Conservation (phyloP, 1,139 yeast species). For the Wickerhamomyces sp. region DNA sequence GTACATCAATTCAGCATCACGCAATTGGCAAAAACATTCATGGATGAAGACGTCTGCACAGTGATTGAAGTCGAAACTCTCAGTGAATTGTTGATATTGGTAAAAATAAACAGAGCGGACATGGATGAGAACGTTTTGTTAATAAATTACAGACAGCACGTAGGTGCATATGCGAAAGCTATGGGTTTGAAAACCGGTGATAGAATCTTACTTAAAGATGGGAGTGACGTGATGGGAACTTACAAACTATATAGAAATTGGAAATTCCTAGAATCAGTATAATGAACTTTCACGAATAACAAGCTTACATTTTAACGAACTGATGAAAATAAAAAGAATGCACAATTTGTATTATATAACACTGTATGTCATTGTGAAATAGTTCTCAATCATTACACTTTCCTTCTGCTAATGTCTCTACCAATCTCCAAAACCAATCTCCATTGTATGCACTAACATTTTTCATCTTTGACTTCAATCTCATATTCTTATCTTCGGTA, state of each 20-base stretch:
- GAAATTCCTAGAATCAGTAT: conserved; percentile 9
- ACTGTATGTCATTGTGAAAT: no score
- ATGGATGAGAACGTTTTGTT: conserved; percentile 8
- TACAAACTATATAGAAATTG: conserved; percentile 17
- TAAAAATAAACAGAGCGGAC: conserved; percentile 1
- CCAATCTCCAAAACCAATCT: conserved; percentile 53
- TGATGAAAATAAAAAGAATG: no score
- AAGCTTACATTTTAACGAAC: no score
- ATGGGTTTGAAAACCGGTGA: conserved; percentile 13
- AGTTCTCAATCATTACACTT: conserved; percentile 15
- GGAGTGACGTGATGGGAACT: conserved; percentile 4
- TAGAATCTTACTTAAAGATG: conserved; percentile 9
- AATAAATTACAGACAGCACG: conserved; percentile 15
- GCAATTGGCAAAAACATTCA: background rate
- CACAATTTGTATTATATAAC: no score
- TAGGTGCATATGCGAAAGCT: conserved; percentile 3
- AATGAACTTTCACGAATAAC: no score
- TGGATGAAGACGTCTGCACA: background rate
- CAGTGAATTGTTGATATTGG: conserved; percentile 13
- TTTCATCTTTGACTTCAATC: conserved; percentile 56
- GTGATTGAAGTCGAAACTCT: conserved; percentile 5
- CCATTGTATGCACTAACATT: conserved; percentile 55
- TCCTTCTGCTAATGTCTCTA: conserved; percentile 34
- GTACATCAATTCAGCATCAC: conserved; percentile 10
- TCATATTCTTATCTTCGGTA: conserved; percentile 71